Percentiles rank a stretch among this genome's conserved stretches.
Evolutionary conservation across 441 rosid species (phyloP).

Genomic region (Bocquillonia castaneifolia): DNA sequence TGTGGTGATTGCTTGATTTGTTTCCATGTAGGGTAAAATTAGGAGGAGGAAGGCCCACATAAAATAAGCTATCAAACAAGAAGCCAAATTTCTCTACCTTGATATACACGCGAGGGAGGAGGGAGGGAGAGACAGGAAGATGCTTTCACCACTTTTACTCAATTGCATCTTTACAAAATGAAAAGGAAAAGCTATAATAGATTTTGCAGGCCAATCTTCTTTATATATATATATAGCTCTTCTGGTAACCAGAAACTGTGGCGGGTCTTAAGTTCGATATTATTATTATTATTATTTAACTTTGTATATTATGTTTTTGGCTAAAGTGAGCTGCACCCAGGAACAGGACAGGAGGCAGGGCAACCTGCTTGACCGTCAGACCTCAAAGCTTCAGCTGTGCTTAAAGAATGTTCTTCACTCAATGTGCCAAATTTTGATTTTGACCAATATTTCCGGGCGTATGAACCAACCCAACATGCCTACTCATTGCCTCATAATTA

Average conservation of each 20-base stretch:
- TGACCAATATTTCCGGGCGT: constrained; percentile 23
- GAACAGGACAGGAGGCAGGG: neutral
- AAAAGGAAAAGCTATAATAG: constrained; percentile 25
- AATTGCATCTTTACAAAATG: constrained; percentile 22
- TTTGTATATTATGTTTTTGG: constrained; percentile 3
- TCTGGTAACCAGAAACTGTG: constrained; percentile 19
- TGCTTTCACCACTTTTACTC: constrained; percentile 25
- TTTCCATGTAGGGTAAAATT: neutral
- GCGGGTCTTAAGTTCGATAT: constrained; percentile 12
- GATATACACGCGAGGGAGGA: constrained; percentile 18
- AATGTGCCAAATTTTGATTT: neutral
- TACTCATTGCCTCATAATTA: constrained; percentile 6
- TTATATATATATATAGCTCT: too few species aligned
- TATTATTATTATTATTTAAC: neutral
- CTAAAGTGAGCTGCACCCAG: constrained; percentile 17
- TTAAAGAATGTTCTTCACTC: constrained; percentile 16
- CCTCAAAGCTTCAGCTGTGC: constrained; percentile 14
- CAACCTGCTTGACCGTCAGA: constrained; percentile 17
- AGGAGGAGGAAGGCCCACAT: constrained; percentile 22
- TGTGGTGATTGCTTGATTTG: neutral
- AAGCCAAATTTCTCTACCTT: constrained; percentile 25
- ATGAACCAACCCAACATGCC: neutral
- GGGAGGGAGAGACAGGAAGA: constrained; percentile 7
- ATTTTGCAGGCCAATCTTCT: constrained; percentile 29
- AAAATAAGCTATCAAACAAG: constrained; percentile 17